Percentiles rank a stretch among this genome's conserved stretches.
phyloP scores from a whole-genome alignment of 2,329 filamentous ascomycete genomes.

The Chaetomiaceae sp. region DNA sequence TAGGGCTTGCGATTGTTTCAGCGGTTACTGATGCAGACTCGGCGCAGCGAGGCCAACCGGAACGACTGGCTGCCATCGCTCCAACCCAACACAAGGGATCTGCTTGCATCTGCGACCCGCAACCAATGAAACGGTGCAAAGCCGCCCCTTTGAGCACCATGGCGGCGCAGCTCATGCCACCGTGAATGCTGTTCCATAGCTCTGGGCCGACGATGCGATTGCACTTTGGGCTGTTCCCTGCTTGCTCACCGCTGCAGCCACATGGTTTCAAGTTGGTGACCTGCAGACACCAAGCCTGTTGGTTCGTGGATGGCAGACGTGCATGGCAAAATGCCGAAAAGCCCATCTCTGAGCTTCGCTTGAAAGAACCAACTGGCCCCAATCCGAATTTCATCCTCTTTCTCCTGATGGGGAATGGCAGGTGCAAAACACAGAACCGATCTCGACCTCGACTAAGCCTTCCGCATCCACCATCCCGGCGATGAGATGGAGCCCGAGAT shows the following conservation, averaged over 20 bases:
- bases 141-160: neutral
- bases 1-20: conserved; percentile 2
- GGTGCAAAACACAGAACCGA: no score
- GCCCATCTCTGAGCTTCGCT: neutral
- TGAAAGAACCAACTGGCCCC: neutral
- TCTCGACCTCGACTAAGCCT: no score
- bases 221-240: no score
- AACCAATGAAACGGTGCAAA: neutral
- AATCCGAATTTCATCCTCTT: neutral
- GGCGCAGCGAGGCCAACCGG: neutral
- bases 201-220: neutral
- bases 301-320: neutral
- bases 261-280: conserved; percentile 2
- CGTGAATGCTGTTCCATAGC: neutral
- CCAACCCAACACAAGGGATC: conserved; percentile 4
- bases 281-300: neutral
- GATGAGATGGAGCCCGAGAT: conserved; percentile 22
- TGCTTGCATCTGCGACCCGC: neutral
- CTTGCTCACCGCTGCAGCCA: neutral
- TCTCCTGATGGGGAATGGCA: no score
- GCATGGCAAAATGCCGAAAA: neutral
- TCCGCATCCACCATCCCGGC: conserved; percentile 1
- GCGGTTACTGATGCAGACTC: conserved; percentile 12
- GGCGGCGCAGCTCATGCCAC: neutral
- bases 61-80: conserved; percentile 12